Evolutionary conservation across 345 rosid genomes (phyloP).

Genomic region (Mallotus nudiflorus): DNA sequence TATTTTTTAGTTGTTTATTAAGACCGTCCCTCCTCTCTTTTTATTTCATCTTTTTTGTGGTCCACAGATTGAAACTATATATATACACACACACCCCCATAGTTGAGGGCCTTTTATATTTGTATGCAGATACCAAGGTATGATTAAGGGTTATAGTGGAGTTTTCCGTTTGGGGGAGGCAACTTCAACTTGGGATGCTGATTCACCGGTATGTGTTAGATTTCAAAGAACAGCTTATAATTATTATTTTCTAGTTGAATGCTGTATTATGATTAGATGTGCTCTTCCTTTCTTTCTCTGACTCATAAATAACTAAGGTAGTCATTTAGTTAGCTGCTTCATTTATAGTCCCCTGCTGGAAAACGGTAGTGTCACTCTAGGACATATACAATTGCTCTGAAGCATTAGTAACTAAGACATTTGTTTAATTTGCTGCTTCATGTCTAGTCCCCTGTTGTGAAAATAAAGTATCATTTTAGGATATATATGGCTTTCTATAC

Average conservation of each 20-base stretch:
- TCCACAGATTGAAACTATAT: background rate
- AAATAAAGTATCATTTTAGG: too few relatives aligned
- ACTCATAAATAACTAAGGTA: too few relatives aligned
- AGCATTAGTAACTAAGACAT: background rate
- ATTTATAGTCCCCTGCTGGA: too few relatives aligned
- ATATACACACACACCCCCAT: background rate
- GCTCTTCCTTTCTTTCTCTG: background rate
- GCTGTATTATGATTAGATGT: background rate
- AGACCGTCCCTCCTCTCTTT: background rate
- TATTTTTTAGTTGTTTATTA: background rate
- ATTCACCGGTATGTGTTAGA: conserved; percentile 69
- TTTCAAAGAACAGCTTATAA: background rate
- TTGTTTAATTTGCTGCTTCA: background rate
- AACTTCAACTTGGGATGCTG: conserved; percentile 96
- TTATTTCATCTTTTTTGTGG: background rate
- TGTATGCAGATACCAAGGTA: conserved; percentile 76
- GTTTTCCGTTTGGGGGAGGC: conserved; percentile 97
- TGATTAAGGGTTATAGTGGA: conserved; percentile 90
- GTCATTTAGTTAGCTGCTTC: too few relatives aligned
- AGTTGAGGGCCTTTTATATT: conserved; percentile 13
- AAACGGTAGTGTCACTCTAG: too few relatives aligned
- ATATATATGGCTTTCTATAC: too few relatives aligned
- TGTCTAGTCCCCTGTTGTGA: too few relatives aligned
- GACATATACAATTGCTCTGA: too few relatives aligned
- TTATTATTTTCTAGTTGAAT: background rate